phyloP scores from a whole-genome alignment of 2,329 filamentous ascomycete species.

The Torrubiella hemipterigena region DNA sequence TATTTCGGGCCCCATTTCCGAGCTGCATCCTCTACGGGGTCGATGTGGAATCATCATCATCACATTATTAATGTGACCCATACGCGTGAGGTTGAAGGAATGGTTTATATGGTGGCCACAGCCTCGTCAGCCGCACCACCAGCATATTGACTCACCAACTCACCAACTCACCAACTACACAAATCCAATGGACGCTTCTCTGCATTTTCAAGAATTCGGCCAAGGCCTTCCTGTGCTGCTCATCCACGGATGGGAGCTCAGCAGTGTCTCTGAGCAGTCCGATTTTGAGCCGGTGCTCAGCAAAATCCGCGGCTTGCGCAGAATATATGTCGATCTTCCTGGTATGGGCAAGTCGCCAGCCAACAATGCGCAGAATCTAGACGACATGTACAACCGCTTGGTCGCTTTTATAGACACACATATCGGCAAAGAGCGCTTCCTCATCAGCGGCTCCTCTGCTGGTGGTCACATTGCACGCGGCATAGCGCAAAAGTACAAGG shows the following conservation, averaged over 20 bases:
- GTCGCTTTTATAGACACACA: conserved; percentile 4
- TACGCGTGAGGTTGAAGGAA: too few species aligned
- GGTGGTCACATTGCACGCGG: conserved; percentile 8
- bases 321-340: conserved; percentile 7
- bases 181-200: too few species aligned
- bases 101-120: too few species aligned
- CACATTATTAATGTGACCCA: too few species aligned
- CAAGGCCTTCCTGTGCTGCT: conserved; percentile 6
- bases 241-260: conserved; percentile 7
- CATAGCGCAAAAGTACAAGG: conserved; percentile 4
- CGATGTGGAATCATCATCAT: too few species aligned
- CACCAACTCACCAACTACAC: too few species aligned
- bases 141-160: too few species aligned
- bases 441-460: conserved; percentile 7
- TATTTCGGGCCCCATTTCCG: too few species aligned
- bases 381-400: conserved; percentile 5
- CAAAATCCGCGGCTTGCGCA: conserved; percentile 5
- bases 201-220: conserved; percentile 7
- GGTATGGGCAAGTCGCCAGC: conserved; percentile 7
- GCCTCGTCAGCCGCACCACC: too few species aligned
- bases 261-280: conserved; percentile 4
- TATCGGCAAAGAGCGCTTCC: conserved; percentile 3
- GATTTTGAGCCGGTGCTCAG: conserved; percentile 8
- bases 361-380: conserved; percentile 2
- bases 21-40: too few species aligned